Evolutionary conservation across 2,329 filamentous ascomycete genomes (phyloP), one percentile per base, ranked within the genome.

Genomic region (Epichloe elymi): DNA sequence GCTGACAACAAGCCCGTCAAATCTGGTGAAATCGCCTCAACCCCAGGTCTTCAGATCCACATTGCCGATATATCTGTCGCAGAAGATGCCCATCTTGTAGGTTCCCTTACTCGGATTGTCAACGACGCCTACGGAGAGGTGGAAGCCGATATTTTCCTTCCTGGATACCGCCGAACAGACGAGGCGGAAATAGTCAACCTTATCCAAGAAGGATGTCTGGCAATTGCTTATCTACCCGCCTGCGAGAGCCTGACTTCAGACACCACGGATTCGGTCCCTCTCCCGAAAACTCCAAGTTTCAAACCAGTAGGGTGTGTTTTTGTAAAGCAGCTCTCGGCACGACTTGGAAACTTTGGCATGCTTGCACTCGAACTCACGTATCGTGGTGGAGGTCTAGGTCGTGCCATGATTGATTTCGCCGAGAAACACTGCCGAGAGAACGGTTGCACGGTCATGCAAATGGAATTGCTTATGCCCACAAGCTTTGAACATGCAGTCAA

Each of bases 391-490:
- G 63, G 63, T 0, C 11, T 59, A 2, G 63, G 63, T 5, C 57
- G 57, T 3, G 49, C 58, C 30, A 15, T 65, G 23, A 55, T 57
- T 0, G n/a, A 41, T 11, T 66, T 64, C 39, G 62, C 60, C 8
- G 62, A 65, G 47, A 50, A 57, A 0, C 55, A 63, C 23, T 63
- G 61, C 10, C 56, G 59, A 14, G 33, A 55, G 2, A 48, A 55
- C 1, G 62, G 63, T 5, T 65, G 62, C 46, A 58, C 54, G 10
- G 51, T 49, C 1, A 62, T 65, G 58, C 62, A 61, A 15, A 54
- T 65, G 0, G 63, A 65, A 41, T 43, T 65, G 14, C 54, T 66
- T 5, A 52, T 61, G 1, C 63, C 63, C 1, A 59, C 53, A 20
- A 58, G 51, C 1, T 63, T 60, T 19, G 56, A 50, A 23, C 61